These are phyloP conservation scores for Phytophthora nicotianae DNA, from an alignment of 352 stramenopile genomes.

Conservation along the genomic window DNA sequence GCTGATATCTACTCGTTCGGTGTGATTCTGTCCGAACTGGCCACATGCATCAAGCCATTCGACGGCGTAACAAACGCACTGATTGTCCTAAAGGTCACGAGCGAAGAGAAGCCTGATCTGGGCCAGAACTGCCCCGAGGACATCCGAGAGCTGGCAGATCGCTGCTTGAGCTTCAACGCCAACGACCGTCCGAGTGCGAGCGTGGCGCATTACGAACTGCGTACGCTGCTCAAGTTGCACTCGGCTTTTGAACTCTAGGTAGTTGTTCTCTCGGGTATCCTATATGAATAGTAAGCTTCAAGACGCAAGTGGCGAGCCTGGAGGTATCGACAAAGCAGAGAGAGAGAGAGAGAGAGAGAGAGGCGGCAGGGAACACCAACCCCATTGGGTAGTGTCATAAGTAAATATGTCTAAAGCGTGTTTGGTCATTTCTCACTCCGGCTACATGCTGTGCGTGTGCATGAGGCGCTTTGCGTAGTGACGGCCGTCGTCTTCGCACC, in stretches of 20 bases:
- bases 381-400: constrained; percentile 34
- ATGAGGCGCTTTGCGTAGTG: background rate
- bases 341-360: constrained; percentile 11
- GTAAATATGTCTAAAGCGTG: constrained; percentile 33
- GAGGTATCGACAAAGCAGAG: background rate
- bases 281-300: constrained; percentile 39
- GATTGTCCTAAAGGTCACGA: constrained; percentile 80
- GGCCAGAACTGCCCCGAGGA: constrained; percentile 66
- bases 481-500: background rate
- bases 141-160: constrained; percentile 59
- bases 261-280: constrained; percentile 21
- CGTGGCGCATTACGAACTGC: constrained; percentile 78
- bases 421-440: constrained; percentile 16
- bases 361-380: constrained; percentile 6
- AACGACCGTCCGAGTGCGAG: constrained; percentile 72
- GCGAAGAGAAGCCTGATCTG: constrained; percentile 67
- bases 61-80: constrained; percentile 71
- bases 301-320: constrained; percentile 16
- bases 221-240: constrained; percentile 70
- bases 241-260: constrained; percentile 59
- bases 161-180: constrained; percentile 71
- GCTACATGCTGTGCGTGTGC: background rate
- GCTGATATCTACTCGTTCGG: constrained; percentile 90
- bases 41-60: constrained; percentile 69
- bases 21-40: constrained; percentile 77